A percentile compares a stretch with the other conserved stretches of the same genome.
Evolutionary conservation across 805 yeast genomes (phyloP).

Genomic region (Jamesozyma spencerorum): DNA sequence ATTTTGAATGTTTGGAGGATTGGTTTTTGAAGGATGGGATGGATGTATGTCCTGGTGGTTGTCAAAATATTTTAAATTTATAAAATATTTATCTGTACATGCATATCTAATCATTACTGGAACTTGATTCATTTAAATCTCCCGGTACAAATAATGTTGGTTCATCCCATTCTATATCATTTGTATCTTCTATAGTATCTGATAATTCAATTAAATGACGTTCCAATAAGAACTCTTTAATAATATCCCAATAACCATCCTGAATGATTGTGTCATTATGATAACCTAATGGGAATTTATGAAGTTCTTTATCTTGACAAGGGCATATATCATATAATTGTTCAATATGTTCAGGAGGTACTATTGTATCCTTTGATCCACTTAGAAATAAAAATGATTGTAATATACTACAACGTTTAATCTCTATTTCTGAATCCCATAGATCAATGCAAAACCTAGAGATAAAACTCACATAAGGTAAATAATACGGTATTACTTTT

Average conservation of each 20-base stretch:
- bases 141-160: neutral
- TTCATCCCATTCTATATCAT: no score
- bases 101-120: neutral
- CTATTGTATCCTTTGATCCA: slow-evolving; percentile 77
- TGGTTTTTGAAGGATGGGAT: slow-evolving; percentile 67
- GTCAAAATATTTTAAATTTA: slow-evolving; percentile 9
- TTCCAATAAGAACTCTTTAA: slow-evolving; percentile 44
- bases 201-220: slow-evolving; percentile 21
- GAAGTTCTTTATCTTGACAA: slow-evolving; percentile 41
- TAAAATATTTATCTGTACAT: neutral
- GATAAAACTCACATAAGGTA: slow-evolving; percentile 50
- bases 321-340: slow-evolving; percentile 44
- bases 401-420: slow-evolving; percentile 39
- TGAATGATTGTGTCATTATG: slow-evolving; percentile 80
- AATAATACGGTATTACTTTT: slow-evolving; percentile 61
- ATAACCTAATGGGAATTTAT: slow-evolving; percentile 46
- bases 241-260: slow-evolving; percentile 65
- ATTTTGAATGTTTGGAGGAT: slow-evolving; percentile 62
- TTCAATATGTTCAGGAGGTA: slow-evolving; percentile 79
- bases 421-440: slow-evolving; percentile 70
- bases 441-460: slow-evolving; percentile 58
- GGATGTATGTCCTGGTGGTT: slow-evolving; percentile 75
- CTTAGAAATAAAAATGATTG: slow-evolving; percentile 64
- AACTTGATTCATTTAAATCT: neutral
- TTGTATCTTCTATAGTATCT: neutral